phyloP scores from a whole-genome alignment of 2,329 filamentous ascomycete species.

The Ophiostoma ips region DNA sequence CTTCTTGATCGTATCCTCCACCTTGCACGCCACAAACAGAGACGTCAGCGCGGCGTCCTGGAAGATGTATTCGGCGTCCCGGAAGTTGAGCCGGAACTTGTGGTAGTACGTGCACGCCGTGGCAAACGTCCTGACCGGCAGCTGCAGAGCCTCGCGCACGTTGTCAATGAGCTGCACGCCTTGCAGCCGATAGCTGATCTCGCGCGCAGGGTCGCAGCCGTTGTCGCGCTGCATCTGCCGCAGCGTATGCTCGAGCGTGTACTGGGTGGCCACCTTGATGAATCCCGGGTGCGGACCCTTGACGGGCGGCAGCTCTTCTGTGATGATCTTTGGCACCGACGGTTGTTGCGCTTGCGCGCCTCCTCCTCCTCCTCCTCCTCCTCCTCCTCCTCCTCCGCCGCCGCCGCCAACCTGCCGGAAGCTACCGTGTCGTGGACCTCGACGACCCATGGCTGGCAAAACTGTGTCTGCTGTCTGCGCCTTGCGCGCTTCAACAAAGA shows the following conservation, averaged over 20 bases:
- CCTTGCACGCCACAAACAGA: constrained; percentile 88
- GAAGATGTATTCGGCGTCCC: constrained; percentile 75
- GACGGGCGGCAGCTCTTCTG: constrained; percentile 9
- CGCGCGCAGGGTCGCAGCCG: constrained; percentile 60
- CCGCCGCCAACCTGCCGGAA: constrained; percentile 6
- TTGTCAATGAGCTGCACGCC: constrained; percentile 83
- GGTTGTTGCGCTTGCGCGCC: neutral
- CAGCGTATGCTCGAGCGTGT: constrained; percentile 69
- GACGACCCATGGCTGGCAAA: constrained; percentile 9
- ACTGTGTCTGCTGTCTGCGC: neutral
- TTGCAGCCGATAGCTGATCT: constrained; percentile 68
- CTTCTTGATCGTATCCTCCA: constrained; percentile 96
- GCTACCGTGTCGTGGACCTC: constrained; percentile 8
- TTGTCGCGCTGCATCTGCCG: constrained; percentile 56
- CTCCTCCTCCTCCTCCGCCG: constrained; percentile 1
- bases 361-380: neutral
- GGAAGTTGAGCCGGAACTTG: constrained; percentile 75
- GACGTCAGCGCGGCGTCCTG: constrained; percentile 78
- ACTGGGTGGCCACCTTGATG: constrained; percentile 46
- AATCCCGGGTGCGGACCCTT: constrained; percentile 25
- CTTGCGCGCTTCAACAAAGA: neutral
- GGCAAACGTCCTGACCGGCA: constrained; percentile 87
- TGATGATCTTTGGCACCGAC: neutral
- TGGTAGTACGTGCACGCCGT: constrained; percentile 90
- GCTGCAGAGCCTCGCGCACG: constrained; percentile 60